Percentiles rank a stretch among this genome's conserved stretches.
Evolutionary conservation across 169 alveolate genomes (phyloP).

Genomic region (Plasmodium reichenowi): DNA sequence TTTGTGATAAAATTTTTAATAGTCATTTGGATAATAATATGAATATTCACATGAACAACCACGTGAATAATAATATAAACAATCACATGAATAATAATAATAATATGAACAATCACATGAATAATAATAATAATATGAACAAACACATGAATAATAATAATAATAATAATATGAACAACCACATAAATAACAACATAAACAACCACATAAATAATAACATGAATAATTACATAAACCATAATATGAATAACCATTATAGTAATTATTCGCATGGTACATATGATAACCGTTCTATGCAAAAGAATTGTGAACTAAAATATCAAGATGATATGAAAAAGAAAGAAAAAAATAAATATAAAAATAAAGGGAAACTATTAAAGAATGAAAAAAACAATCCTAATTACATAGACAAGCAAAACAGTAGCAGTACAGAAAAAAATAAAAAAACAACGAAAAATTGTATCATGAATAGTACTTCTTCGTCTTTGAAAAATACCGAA

Average conservation of each 20-base stretch:
- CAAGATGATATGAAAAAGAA: slow-evolving; percentile 47
- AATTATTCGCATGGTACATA: too few relatives aligned
- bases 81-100: slow-evolving; percentile 12
- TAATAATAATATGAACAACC: too few relatives aligned
- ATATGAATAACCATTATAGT: too few relatives aligned
- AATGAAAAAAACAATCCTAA: slow-evolving; percentile 11
- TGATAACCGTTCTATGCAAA: neutral
- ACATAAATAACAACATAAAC: too few relatives aligned
- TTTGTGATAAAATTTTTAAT: too few relatives aligned
- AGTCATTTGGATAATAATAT: too few relatives aligned
- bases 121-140: too few relatives aligned
- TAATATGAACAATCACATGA: neutral
- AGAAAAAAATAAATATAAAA: slow-evolving; percentile 41
- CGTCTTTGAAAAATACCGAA: slow-evolving; percentile 18
- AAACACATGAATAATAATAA: too few relatives aligned
- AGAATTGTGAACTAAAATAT: slow-evolving; percentile 5
- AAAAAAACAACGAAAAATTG: neutral
- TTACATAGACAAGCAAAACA: slow-evolving; percentile 6
- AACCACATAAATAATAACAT: too few relatives aligned
- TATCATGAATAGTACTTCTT: neutral
- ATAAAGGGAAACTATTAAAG: slow-evolving; percentile 49
- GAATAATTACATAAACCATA: too few relatives aligned
- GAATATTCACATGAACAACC: too few relatives aligned
- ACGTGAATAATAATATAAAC: too few relatives aligned
- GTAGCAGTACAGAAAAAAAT: neutral